phyloP scores from a whole-genome alignment of 23 red algal species.

The Chondrus crispus region DNA sequence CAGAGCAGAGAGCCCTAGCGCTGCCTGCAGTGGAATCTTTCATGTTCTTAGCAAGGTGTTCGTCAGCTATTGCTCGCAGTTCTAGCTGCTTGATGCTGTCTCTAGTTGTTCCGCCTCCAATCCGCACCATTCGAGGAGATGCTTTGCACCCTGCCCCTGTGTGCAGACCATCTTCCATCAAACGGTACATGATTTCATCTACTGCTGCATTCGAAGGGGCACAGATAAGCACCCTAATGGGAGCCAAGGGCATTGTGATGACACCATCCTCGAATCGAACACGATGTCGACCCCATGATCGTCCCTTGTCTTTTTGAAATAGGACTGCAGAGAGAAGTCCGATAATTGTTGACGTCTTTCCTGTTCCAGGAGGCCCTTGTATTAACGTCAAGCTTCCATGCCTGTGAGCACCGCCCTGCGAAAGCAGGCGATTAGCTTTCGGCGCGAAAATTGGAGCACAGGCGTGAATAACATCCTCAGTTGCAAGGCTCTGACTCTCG shows the following conservation, averaged over 20 bases:
- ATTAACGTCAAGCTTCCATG: constrained; percentile 38
- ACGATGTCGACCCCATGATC: neutral
- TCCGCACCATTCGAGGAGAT: constrained; percentile 58
- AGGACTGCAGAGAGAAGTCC: constrained; percentile 53
- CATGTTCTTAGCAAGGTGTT: neutral
- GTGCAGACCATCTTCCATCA: constrained; percentile 60
- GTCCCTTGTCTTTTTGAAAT: neutral
- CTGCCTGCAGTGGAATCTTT: neutral
- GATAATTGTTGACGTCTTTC: constrained; percentile 83
- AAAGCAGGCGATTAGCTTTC: neutral
- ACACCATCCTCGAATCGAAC: neutral
- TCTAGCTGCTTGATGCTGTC: constrained; percentile 6
- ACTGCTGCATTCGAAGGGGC: constrained; percentile 96
- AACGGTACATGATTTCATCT: constrained; percentile 78
- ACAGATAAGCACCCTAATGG: constrained; percentile 81
- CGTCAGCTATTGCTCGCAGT: constrained; percentile 1
- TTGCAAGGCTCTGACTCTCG: constrained; percentile 16
- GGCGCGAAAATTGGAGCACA: constrained; percentile 22
- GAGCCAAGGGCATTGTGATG: constrained; percentile 11
- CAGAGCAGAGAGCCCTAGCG: neutral
- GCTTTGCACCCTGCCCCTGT: constrained; percentile 20
- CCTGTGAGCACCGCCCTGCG: neutral
- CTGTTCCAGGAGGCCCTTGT: constrained; percentile 89
- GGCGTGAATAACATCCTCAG: neutral
- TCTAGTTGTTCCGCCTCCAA: constrained; percentile 59